Percentiles rank a stretch among this genome's conserved stretches.
These are phyloP conservation scores for Digitaria exilis DNA, from an alignment of 202 grass and related monocot genomes.

Conservation along the genomic window DNA sequence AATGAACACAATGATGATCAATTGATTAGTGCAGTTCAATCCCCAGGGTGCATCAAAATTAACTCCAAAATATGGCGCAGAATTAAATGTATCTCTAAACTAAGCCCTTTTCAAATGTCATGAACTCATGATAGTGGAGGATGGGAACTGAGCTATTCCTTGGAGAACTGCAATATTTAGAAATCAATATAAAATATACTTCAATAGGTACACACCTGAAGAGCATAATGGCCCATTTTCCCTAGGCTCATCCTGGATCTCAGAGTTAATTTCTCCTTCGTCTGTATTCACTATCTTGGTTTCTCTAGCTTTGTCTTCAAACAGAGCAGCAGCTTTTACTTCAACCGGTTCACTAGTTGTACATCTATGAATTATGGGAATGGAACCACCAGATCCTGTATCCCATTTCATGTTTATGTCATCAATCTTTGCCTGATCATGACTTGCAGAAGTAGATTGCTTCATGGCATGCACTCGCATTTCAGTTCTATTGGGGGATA, in stretches of 20 bases:
- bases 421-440: conserved; percentile 2
- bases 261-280: conserved; percentile 17
- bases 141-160: not conserved
- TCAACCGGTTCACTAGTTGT: not conserved
- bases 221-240: conserved; percentile 1
- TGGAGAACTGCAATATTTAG: not conserved
- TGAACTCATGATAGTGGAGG: not conserved
- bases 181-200: not conserved
- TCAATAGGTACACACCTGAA: conserved; percentile 18
- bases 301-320: not conserved
- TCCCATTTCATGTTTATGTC: not conserved
- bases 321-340: not conserved
- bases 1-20: not conserved
- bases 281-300: not conserved
- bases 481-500: conserved; percentile 5
- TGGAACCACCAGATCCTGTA: conserved; percentile 16
- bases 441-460: not conserved
- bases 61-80: not conserved
- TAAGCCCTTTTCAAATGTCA: not conserved
- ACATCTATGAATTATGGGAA: conserved; percentile 8
- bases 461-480: not conserved
- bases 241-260: not conserved
- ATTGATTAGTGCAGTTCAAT: not conserved
- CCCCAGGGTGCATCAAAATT: not conserved
- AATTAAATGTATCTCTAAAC: not conserved